Conservation (phyloP, 1,284 basidiomycete species). For the Trichosporon sp. region DNA sequence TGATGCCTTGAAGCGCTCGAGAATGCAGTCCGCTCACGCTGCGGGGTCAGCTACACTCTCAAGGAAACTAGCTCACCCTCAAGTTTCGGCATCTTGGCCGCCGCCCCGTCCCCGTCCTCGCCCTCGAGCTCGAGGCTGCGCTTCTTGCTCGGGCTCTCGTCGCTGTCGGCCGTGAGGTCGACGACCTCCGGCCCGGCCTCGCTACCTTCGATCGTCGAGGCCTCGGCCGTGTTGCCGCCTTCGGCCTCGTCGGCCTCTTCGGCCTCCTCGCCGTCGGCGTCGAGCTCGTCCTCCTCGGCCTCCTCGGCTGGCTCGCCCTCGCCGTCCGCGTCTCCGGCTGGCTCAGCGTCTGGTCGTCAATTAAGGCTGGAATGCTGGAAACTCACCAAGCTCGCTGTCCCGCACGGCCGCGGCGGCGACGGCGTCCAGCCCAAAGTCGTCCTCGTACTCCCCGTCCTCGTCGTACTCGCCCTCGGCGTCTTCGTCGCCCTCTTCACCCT, state of each 20-base stretch:
- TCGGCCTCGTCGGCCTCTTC: neutral
- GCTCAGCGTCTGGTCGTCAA: neutral
- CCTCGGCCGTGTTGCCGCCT: neutral
- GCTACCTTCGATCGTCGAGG: neutral
- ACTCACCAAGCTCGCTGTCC: neutral
- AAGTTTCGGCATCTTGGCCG: neutral
- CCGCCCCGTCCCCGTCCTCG: neutral
- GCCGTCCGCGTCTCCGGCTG: neutral
- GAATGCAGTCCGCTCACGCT: neutral
- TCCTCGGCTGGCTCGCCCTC: neutral
- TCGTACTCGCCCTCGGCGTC: neutral
- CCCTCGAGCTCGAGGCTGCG: neutral
- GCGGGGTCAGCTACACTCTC: neutral
- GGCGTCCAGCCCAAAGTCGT: neutral
- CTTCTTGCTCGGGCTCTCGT: neutral
- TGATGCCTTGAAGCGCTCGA: neutral
- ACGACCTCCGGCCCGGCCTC: neutral
- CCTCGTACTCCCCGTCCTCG: neutral
- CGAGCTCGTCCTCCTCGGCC: neutral
- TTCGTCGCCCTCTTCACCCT: neutral
- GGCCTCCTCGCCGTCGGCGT: neutral
- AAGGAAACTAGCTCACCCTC: neutral
- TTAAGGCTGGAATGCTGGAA: neutral
- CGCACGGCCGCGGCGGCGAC: neutral
- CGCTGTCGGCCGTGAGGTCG: neutral